Evolutionary conservation across 352 stramenopile genomes (phyloP), one percentile per base, ranked within the genome.

Genomic region (Phytophthora palmivora): DNA sequence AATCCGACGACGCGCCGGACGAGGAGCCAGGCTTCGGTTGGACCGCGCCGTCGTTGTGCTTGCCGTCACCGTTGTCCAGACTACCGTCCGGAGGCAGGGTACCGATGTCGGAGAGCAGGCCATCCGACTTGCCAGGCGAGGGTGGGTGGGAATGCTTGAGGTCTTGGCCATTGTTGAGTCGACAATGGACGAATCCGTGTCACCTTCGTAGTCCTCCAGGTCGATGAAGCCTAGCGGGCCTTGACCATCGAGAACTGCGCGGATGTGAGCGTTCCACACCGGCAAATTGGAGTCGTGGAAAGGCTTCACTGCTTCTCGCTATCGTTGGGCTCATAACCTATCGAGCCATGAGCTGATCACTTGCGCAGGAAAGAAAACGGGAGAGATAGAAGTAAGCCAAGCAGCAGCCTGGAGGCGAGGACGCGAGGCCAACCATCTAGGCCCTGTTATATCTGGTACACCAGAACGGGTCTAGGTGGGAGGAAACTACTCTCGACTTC

Each of bases 281-380:
- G 49, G 2, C 49, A 67, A 56, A 41, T 55, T 61, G 49, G 49
- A 61, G 41, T 8, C 55, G 19, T 9, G 55, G 55, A n/a, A 63
- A 49, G 10, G 43, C 45, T 55, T 55, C 34, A 5, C 18, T 6
- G 2, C 32, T 48, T 58, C 46, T 53, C 30, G 11, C 32, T 19
- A 65, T 30, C 57, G 38, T 58, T 21, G 47, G 46, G 30, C 30
- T 48, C 9, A 65, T n/a, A 37, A 63, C 26, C 36, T n/a, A n/a
- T n/a, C n/a, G n/a, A n/a, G n/a, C n/a, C n/a, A n/a, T n/a, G n/a
- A n/a, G n/a, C n/a, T n/a, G n/a, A n/a, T n/a, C n/a, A n/a, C n/a
- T n/a, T n/a, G n/a, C n/a, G n/a, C n/a, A n/a, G n/a, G n/a, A n/a
- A n/a, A n/a, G n/a, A n/a, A n/a, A n/a, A n/a, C n/a, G n/a, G n/a